A percentile compares a stretch with the other conserved stretches of the same genome.
Conservation (phyloP, 495 filamentous ascomycete genomes). For the Penicillium chermesinum region DNA sequence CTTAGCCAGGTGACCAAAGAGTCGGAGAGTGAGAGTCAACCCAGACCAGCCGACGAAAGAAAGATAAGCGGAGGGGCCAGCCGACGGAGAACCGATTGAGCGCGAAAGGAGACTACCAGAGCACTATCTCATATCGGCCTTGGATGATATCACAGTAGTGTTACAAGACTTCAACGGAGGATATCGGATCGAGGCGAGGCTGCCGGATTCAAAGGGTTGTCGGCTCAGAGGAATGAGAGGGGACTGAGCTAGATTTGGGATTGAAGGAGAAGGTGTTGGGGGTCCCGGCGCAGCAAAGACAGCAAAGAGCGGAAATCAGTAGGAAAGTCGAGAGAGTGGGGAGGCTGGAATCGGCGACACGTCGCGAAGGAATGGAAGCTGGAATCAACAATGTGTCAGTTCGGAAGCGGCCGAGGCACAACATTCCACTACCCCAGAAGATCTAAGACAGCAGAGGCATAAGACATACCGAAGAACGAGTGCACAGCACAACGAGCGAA, state of each 20-base stretch:
- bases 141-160: no score
- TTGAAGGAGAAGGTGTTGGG: no score
- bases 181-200: no score
- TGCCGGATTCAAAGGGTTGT: no score
- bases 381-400: not conserved
- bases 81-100: constrained; percentile 19
- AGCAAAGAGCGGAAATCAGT: not conserved
- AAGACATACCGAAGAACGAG: constrained; percentile 5
- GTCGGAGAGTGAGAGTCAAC: constrained; percentile 15
- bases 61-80: constrained; percentile 23
- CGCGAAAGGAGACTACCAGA: constrained; percentile 37
- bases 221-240: not conserved
- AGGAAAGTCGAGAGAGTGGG: not conserved
- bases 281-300: no score
- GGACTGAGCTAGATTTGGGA: not conserved
- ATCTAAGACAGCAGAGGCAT: not conserved
- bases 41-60: constrained; percentile 32
- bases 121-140: constrained; percentile 37
- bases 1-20: not conserved
- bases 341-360: constrained; percentile 1
- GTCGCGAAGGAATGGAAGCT: constrained; percentile 8
- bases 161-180: no score
- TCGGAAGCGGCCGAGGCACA: constrained; percentile 6
- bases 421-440: constrained; percentile 4
- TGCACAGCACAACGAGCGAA: constrained; percentile 24